phyloP scores from a whole-genome alignment of 1,284 basidiomycete genomes.

The Porodaedalea pini region DNA sequence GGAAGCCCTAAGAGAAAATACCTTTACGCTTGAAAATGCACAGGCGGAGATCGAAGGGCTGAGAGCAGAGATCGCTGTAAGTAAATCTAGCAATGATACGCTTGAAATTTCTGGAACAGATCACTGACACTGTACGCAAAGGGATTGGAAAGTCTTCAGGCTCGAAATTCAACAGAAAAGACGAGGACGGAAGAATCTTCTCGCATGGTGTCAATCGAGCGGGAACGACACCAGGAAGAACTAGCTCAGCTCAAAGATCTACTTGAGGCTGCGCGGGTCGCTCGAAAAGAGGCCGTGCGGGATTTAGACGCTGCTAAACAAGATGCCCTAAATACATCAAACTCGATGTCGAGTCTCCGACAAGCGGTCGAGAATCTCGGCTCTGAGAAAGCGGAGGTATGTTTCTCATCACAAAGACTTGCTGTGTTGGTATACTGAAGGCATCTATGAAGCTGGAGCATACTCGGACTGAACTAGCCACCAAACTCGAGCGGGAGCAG shows the following conservation, averaged over 20 bases:
- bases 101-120: constrained; percentile 2
- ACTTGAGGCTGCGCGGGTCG: constrained; percentile 38
- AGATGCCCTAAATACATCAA: constrained; percentile 24
- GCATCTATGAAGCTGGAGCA: constrained; percentile 31
- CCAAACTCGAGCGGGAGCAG: constrained; percentile 38
- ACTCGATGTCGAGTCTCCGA: constrained; percentile 23
- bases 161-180: constrained; percentile 24
- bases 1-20: constrained; percentile 84
- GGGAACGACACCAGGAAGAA: constrained; percentile 45
- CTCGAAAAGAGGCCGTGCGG: constrained; percentile 22
- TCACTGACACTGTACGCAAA: constrained; percentile 28
- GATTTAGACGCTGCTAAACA: constrained; percentile 23
- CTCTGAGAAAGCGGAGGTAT: constrained; percentile 39
- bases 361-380: constrained; percentile 28
- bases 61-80: constrained; percentile 72
- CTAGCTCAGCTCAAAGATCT: constrained; percentile 47
- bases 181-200: constrained; percentile 12
- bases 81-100: constrained; percentile 34
- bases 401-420: background rate
- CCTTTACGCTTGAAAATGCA: constrained; percentile 87
- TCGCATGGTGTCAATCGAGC: constrained; percentile 7
- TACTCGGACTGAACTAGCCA: constrained; percentile 27
- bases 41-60: constrained; percentile 86
- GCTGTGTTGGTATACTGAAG: background rate
- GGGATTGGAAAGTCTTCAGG: constrained; percentile 50